phyloP scores from a whole-genome alignment of 371 early-diverging fungal genomes.

The Mucor plumbeus region DNA sequence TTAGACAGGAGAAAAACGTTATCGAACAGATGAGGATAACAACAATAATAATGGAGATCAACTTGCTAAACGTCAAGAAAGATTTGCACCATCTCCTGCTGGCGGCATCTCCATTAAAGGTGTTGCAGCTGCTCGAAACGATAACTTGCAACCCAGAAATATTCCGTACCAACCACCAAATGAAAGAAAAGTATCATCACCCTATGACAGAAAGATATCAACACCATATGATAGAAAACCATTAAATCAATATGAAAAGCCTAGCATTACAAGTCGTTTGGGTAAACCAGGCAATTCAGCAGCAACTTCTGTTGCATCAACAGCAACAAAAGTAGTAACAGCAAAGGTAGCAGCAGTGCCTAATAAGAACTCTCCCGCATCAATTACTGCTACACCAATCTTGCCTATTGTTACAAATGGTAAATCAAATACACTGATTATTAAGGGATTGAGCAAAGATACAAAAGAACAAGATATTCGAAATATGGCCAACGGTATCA shows the following conservation, averaged over 20 bases:
- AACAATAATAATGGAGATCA: neutral
- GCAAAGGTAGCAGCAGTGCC: neutral
- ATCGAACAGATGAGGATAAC: neutral
- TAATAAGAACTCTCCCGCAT: neutral
- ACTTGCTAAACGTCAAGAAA: neutral
- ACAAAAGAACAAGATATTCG: slow-evolving; percentile 2
- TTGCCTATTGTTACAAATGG: slow-evolving; percentile 13
- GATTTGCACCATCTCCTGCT: slow-evolving; percentile 13
- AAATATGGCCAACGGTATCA: neutral
- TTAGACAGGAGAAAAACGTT: slow-evolving; percentile 20
- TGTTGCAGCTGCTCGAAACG: neutral
- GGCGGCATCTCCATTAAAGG: slow-evolving; percentile 18
- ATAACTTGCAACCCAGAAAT: neutral
- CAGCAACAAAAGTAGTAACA: neutral
- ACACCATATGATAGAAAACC: neutral
- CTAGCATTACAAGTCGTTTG: slow-evolving; percentile 12
- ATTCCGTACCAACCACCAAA: slow-evolving; percentile 13
- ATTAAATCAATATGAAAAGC: neutral
- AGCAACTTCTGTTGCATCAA: neutral
- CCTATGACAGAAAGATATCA: neutral
- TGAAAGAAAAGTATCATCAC: neutral
- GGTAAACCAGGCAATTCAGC: neutral
- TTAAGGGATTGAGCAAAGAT: slow-evolving; percentile 8
- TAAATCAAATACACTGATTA: slow-evolving; percentile 13
- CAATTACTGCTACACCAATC: neutral